These are phyloP conservation scores for Rhodotorula mucilaginosa DNA, from an alignment of 1,284 basidiomycete species.

Conservation along the genomic window DNA sequence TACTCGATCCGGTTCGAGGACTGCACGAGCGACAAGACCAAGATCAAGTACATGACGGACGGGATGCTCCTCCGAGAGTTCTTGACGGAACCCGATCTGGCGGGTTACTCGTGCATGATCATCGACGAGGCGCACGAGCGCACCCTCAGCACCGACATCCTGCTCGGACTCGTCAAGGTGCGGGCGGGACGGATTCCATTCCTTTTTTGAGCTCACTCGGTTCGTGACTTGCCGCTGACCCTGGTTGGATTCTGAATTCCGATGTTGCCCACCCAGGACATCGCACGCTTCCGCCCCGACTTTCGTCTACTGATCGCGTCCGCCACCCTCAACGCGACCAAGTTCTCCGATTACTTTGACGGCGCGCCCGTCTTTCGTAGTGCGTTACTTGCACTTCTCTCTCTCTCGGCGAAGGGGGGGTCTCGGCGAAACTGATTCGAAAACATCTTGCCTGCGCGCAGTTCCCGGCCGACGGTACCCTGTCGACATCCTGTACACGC, in stretches of 20 bases:
- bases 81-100: slow-evolving; percentile 89
- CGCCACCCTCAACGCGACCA: slow-evolving; percentile 83
- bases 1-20: slow-evolving; percentile 99
- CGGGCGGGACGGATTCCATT: slow-evolving; percentile 47
- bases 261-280: slow-evolving; percentile 62
- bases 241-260: slow-evolving; percentile 18
- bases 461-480: slow-evolving; percentile 94
- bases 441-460: not conserved
- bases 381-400: slow-evolving; percentile 50
- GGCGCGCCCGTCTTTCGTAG: slow-evolving; percentile 89
- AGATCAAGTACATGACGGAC: slow-evolving; percentile 91
- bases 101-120: slow-evolving; percentile 85
- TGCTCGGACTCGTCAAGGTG: slow-evolving; percentile 95
- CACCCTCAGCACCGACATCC: slow-evolving; percentile 91
- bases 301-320: slow-evolving; percentile 86
- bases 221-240: not conserved
- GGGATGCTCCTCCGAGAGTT: slow-evolving; percentile 97
- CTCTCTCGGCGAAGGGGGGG: not conserved
- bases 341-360: slow-evolving; percentile 95
- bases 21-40: slow-evolving; percentile 96
- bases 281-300: slow-evolving; percentile 92
- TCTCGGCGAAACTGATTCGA: not conserved
- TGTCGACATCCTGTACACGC: slow-evolving; percentile 97
- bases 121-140: slow-evolving; percentile 97
- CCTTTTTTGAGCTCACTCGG: slow-evolving; percentile 12